Percentiles rank a stretch among this genome's conserved stretches.
Conservation (phyloP, 257 asterid genomes). For the Thymus mandschuricus region DNA sequence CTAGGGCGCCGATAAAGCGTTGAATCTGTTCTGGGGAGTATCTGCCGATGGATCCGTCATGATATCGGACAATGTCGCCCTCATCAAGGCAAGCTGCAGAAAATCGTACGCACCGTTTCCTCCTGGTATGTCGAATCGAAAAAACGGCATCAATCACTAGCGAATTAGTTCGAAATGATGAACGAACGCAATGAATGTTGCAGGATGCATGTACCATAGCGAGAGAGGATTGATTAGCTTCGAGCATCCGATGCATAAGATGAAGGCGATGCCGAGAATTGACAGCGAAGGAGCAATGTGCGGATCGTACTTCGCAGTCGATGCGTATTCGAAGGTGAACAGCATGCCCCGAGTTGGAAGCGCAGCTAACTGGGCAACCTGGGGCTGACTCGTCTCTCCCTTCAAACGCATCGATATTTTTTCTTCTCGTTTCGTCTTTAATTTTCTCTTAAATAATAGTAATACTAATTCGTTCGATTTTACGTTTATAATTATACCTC, state of each 20-base stretch:
- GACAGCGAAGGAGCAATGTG: constrained; percentile 96
- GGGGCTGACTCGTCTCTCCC: constrained; percentile 42
- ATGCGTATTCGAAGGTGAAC: constrained; percentile 59
- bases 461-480: not conserved
- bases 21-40: constrained; percentile 83
- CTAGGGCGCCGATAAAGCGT: constrained; percentile 75
- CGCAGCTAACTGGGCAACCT: constrained; percentile 85
- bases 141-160: too few species aligned
- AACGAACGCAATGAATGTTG: not conserved
- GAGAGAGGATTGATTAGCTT: constrained; percentile 84
- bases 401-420: too few species aligned
- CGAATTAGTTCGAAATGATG: too few species aligned
- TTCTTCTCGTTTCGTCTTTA: not conserved
- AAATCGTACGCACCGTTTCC: constrained; percentile 97
- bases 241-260: constrained; percentile 85
- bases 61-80: constrained; percentile 73
- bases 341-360: constrained; percentile 99
- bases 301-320: constrained; percentile 88
- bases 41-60: constrained; percentile 80
- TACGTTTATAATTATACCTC: not conserved
- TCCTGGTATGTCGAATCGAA: constrained; percentile 70
- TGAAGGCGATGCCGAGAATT: constrained; percentile 95
- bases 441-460: not conserved
- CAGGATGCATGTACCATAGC: constrained; percentile 93
- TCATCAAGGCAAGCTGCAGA: constrained; percentile 74